Evolutionary conservation across 768 basidiomycete genomes (phyloP), one percentile per base, ranked within the genome.

Genomic region (Suillus cothurnatus): DNA sequence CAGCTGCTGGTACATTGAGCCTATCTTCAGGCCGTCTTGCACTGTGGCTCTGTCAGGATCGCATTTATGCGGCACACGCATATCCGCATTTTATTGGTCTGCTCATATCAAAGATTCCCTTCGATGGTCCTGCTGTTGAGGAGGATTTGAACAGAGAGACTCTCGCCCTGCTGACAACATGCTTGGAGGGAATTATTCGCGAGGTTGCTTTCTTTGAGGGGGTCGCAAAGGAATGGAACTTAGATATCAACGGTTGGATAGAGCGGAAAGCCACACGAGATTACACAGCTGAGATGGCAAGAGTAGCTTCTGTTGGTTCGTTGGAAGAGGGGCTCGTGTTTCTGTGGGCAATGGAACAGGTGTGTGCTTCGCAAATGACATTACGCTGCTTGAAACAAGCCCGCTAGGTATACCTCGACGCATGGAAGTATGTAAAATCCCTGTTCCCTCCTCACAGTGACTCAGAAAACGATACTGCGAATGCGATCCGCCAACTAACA

Each of bases 311-410:
- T 6, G 70, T 75, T 19, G 83, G 81, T 4, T 79, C 76, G 0
- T 68, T 90, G 23, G 82, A 85, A 58, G 91, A 93, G 49, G 88
- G 88, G 0, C 75, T 93, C 26, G 79, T 92, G 1, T 88, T 93
- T 66, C 76, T 93, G 17, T 92, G 90, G 90, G 88, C 88, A 0
- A 92, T 92, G 90, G 91, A 92, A 73, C 82, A 85, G 79, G 91
- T 90, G 50, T 26, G 75, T 65, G 63, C 14, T 32, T 39, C 56
- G 14, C 39, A 55, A 14, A 28, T 3, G 9, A 34, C 5, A 60
- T 36, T 15, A n/a, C 21, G 52, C 26, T 66, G 21, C 47, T 58
- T 38, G 38, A 19, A 21, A 23, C 39, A 58, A 32, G 36, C 32
- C 38, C 31, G 32, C 15, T 56, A 92, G 91, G 81, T 89, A 31